Evolutionary conservation across 352 stramenopile genomes (phyloP), one percentile per base, ranked within the genome.

Genomic region (Phytophthora ohioensis): DNA sequence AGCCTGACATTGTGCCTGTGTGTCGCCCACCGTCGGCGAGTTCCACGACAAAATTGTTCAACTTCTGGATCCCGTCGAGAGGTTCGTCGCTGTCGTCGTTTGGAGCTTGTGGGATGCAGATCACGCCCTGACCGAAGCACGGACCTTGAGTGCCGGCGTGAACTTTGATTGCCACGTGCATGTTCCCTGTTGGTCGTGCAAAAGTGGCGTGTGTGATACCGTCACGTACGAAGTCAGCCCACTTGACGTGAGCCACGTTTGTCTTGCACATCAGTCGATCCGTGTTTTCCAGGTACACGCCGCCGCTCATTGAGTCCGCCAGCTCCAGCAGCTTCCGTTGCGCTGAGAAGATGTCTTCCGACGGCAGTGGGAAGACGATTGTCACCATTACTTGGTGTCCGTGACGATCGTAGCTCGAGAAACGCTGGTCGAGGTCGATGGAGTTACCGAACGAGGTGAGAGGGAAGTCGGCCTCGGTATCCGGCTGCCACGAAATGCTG

Each of bases 241-340:
- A 87, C 48, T 78, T 83, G 46, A 73, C 49, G 45, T 84, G 77
- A 62, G 78, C 79, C 4, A 85, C 77, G 66, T 85, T 89, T 53
- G 79, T 81, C 56, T 77, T 79, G 47, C 81, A 80, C 43, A 82
- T 35, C 52, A 73, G 43, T 51, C 70, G 66, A 67, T 81, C 73
- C 8, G 71, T 77, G 46, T 74, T 81, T 30, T 81, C 69, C 21
- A 90, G 79, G 46, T 85, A 87, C 30, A 92, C 71, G 32, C 86
- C 86, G 10, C 84, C 82, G 36, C 78, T 86, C 30, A 93, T 79
- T 27, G 83, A 80, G 34, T 91, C 84, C 1, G 88, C 88, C 34
- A 95, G 81, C 61, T 93, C 82, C n/a, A 91, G 76, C 10, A 95
- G 75, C 46, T 87, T 89, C n/a, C 87, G 85, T 63, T 95, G 88